These are phyloP conservation scores for Toxicodendron radicans DNA, from an alignment of 345 rosid species.

Conservation along the genomic window DNA sequence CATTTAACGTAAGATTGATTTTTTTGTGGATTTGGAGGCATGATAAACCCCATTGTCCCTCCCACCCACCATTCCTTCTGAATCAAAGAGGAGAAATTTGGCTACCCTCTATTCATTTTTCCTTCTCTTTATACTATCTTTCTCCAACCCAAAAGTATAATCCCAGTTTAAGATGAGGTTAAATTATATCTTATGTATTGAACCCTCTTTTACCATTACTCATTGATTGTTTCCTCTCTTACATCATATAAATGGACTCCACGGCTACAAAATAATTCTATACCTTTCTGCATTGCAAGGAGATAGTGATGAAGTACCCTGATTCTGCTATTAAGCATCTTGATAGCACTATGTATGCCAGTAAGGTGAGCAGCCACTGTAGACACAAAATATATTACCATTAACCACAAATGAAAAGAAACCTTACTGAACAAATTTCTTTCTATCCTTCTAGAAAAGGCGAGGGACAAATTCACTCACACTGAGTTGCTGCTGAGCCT, in stretches of 20 bases:
- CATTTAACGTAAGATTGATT: not conserved
- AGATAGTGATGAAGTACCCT: constrained; percentile 93
- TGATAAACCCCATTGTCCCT: not conserved
- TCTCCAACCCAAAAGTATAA: not conserved
- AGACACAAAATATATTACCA: constrained; percentile 12
- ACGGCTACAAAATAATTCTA: not conserved
- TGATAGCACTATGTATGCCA: constrained; percentile 94
- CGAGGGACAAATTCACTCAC: constrained; percentile 31
- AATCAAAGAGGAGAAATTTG: not conserved
- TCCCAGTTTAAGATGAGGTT: not conserved
- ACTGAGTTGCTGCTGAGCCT: constrained; percentile 95
- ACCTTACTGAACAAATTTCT: not conserved
- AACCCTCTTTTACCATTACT: not conserved
- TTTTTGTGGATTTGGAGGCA: not conserved
- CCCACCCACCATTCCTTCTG: not conserved
- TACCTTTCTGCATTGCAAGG: constrained; percentile 90
- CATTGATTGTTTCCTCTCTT: not conserved
- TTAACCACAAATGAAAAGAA: constrained; percentile 7
- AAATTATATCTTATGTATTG: not conserved
- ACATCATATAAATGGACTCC: not conserved
- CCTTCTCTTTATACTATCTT: no score
- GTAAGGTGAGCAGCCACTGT: constrained; percentile 99
- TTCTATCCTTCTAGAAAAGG: not conserved
- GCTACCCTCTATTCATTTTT: not conserved
- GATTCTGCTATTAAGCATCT: constrained; percentile 95